These are phyloP conservation scores for Mycena indigotica DNA, from an alignment of 768 basidiomycete species.

Conservation along the genomic window DNA sequence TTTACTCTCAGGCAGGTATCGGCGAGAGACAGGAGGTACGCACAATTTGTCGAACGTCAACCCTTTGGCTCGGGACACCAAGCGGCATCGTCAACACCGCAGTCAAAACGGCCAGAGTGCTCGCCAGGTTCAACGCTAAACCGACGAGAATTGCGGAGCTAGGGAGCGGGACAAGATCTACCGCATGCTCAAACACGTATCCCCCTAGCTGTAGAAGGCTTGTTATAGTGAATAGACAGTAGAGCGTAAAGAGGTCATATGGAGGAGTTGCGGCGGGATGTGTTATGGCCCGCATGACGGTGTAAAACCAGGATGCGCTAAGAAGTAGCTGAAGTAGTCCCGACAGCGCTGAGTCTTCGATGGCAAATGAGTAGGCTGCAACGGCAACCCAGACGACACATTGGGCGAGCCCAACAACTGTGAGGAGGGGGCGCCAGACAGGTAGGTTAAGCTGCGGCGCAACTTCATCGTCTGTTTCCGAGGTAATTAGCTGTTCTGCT, in stretches of 20 bases:
- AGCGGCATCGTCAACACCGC: constrained; percentile 29
- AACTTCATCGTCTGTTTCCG: neutral
- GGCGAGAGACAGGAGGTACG: constrained; percentile 28
- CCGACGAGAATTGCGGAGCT: neutral
- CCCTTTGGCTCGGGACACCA: constrained; percentile 50
- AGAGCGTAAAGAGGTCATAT: neutral
- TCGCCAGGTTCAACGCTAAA: neutral
- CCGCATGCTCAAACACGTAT: neutral
- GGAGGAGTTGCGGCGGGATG: neutral
- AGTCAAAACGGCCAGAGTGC: neutral
- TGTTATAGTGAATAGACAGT: neutral
- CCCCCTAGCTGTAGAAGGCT: neutral
- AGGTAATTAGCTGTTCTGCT: neutral
- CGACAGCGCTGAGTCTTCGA: neutral
- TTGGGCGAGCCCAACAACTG: neutral
- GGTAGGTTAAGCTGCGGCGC: neutral
- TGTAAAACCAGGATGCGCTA: neutral
- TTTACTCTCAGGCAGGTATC: neutral
- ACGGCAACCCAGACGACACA: neutral
- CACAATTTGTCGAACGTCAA: constrained; percentile 46
- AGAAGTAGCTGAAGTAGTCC: neutral
- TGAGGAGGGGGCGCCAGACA: neutral
- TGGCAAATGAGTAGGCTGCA: neutral
- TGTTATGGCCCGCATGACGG: neutral
- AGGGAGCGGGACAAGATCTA: neutral